Evolutionary conservation across 495 filamentous ascomycete species (phyloP), one percentile per base, ranked within the genome.

Genomic region (Penicillium macrosclerotiorum): DNA sequence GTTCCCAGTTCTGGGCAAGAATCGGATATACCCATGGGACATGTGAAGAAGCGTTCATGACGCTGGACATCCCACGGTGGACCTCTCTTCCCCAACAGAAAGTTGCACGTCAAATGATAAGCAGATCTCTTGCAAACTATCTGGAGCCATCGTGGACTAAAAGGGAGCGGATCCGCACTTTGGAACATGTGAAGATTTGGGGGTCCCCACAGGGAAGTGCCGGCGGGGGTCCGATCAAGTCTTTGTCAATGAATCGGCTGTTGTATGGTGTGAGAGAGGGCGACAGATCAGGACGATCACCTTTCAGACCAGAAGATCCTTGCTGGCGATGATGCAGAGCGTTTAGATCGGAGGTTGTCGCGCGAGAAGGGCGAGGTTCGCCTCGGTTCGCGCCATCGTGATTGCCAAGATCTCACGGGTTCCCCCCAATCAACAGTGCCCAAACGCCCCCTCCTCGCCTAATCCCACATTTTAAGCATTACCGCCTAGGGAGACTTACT

Each of bases 51-150:
- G 34, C 12, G 22, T 40, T 49, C 41, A 47, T 46, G 39, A 27
- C 36, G 34, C 12, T 29, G 11, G 35, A 19, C 34, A 43, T 52
- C 45, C 20, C 13, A 22, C 18, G 17, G 47, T 59, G 49, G 52
- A 59, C 41, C 48, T 37, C 12, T 9, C 25, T 41, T 33, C 39
- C 51, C 55, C 57, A 60, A 57, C 57, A 54, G 37, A 54, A 51
- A 29, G n/a, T 8, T 24, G 20, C 30, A 45, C 30, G 23, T 20
- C 54, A 37, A 51, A 48, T 52, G 34, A 41, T 22, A 37, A 27
- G 37, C 22, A 52, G 16, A 49, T 34, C 24, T 17, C 26, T 20
- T 13, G 36, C 3, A n/a, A n/a, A n/a, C n/a, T n/a, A n/a, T n/a
- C n/a, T 17, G 13, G 30, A 7, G 13, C 43, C 14, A 39, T 23